A percentile compares a stretch with the other conserved stretches of the same genome.
phyloP scores from a whole-genome alignment of 108 stramenopile genomes.

The Pseudonitzschia delicatissima region DNA sequence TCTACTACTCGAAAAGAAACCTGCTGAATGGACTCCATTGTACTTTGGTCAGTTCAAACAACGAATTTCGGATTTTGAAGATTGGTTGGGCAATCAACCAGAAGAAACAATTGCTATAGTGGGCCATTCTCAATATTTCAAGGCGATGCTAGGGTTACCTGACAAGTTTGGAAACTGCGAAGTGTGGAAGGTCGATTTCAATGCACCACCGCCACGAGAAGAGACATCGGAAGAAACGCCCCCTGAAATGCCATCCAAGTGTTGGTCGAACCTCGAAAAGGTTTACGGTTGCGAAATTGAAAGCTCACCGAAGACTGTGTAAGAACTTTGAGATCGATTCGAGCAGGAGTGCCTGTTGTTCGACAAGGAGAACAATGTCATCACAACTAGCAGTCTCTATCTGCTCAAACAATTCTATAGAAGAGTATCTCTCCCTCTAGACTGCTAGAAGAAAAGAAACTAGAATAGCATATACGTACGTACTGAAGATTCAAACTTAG shows the following conservation, averaged over 20 bases:
- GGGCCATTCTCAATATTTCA: slow-evolving; percentile 74
- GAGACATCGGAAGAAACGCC: slow-evolving; percentile 6
- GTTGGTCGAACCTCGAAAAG: slow-evolving; percentile 29
- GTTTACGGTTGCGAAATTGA: slow-evolving; percentile 12
- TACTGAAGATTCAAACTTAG: too few relatives aligned
- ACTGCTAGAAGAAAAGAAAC: too few relatives aligned
- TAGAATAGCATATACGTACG: too few relatives aligned
- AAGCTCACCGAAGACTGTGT: slow-evolving; percentile 7
- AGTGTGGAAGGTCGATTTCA: slow-evolving; percentile 66
- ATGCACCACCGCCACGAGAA: slow-evolving; percentile 5
- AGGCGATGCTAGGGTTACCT: slow-evolving; percentile 54
- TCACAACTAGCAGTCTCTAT: too few relatives aligned
- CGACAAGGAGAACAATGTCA: too few relatives aligned
- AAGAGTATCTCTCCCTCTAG: too few relatives aligned
- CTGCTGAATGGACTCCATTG: slow-evolving; percentile 58
- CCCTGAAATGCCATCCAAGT: slow-evolving; percentile 9
- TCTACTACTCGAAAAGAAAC: slow-evolving; percentile 47
- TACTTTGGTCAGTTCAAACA: slow-evolving; percentile 29
- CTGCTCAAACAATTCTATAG: too few relatives aligned
- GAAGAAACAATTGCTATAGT: slow-evolving; percentile 59
- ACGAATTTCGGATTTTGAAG: slow-evolving; percentile 47
- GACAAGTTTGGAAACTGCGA: slow-evolving; percentile 78
- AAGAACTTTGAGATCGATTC: background rate
- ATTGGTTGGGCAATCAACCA: slow-evolving; percentile 46
- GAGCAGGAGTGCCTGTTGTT: too few relatives aligned